phyloP scores from a whole-genome alignment of 768 basidiomycete genomes.

The Rhizopogon vulgaris region DNA sequence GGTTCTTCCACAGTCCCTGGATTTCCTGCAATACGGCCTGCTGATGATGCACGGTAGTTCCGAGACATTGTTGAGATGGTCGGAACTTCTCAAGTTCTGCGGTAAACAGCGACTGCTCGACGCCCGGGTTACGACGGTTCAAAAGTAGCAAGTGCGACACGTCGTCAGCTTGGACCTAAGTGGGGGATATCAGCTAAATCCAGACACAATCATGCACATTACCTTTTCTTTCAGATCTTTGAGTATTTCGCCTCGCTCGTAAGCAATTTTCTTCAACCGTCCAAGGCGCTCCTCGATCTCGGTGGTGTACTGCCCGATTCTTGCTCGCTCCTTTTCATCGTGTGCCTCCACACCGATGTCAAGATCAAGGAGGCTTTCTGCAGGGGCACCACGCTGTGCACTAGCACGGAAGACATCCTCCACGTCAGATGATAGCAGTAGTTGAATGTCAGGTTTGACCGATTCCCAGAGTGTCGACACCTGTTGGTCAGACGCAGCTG shows the following conservation, averaged over 20 bases:
- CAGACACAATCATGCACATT: neutral
- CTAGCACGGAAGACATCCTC: constrained; percentile 61
- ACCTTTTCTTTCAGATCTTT: constrained; percentile 98
- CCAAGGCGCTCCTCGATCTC: constrained; percentile 78
- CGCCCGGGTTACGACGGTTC: constrained; percentile 77
- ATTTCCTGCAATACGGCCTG: constrained; percentile 70
- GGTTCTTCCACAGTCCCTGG: constrained; percentile 60
- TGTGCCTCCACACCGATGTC: constrained; percentile 58
- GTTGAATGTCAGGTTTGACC: constrained; percentile 55
- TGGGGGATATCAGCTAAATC: neutral
- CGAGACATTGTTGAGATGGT: constrained; percentile 80
- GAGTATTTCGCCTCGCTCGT: constrained; percentile 79
- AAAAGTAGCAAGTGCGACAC: constrained; percentile 92
- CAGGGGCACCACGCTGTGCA: constrained; percentile 31
- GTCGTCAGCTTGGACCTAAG: constrained; percentile 89
- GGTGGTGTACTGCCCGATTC: constrained; percentile 57
- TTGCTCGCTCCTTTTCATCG: constrained; percentile 61
- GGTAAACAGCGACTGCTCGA: constrained; percentile 86
- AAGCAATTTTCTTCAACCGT: constrained; percentile 73
- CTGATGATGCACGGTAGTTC: constrained; percentile 74
- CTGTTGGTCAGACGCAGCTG: constrained; percentile 72
- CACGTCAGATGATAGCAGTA: constrained; percentile 53
- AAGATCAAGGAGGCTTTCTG: constrained; percentile 61
- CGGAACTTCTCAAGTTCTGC: constrained; percentile 94
- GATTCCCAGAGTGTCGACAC: constrained; percentile 68